Evolutionary conservation across 441 rosid species (phyloP), one percentile per base, ranked within the genome.

Genomic region (Sinapis alba): DNA sequence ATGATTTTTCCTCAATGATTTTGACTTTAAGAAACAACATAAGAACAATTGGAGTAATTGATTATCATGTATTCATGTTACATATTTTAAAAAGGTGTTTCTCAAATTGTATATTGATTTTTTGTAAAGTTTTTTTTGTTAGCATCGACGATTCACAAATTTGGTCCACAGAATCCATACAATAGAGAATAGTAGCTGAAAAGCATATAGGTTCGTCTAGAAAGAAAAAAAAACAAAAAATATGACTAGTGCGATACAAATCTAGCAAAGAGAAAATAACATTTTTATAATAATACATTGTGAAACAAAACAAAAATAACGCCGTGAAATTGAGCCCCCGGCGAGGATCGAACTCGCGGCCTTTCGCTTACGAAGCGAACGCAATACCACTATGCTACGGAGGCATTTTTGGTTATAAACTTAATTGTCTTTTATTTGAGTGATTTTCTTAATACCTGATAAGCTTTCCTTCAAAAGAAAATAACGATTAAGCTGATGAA

Each of bases 351-450:
- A 92, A 94, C 97, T 94, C 94, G 90, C 94, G 95, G 86, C 93
- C 98, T 91, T 89, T 94, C 95, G 88, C 96, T 94, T 90, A 91
- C 97, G 92, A 90, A 94, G 98, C 90, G 93, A 94, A 94, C 95
- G 93, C 98, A 94, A 89, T 94, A 89, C 97, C 97, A 94, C 95
- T 90, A 90, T 92, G 94, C 90, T 90, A 91, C 88, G 88, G 87
- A 91, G 87, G 85, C 87, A 1, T 51, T 51, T 51, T 62, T 50
- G 6, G 0, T 30, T 3, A 10, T n/a, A n/a, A n/a, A n/a, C n/a
- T n/a, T n/a, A n/a, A n/a, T n/a, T n/a, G n/a, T n/a, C n/a, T n/a
- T n/a, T n/a, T n/a, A n/a, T n/a, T n/a, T n/a, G n/a, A n/a, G n/a
- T n/a, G n/a, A n/a, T n/a, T n/a, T n/a, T n/a, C n/a, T n/a, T n/a